These are phyloP conservation scores for Posidonia australis DNA, from an alignment of 106 monocot species.

Conservation along the genomic window DNA sequence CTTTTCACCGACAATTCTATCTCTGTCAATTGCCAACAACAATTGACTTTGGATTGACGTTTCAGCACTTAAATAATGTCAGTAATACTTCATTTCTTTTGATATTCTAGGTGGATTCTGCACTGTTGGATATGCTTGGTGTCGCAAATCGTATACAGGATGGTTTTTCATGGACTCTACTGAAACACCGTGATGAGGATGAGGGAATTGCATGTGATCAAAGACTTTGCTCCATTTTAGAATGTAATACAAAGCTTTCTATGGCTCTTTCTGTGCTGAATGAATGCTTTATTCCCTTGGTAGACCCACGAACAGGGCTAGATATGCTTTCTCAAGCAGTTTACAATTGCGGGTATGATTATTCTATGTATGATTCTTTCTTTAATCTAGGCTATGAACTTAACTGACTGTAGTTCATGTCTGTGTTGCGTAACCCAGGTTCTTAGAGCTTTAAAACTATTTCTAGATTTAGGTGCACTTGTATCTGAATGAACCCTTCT, in stretches of 20 bases:
- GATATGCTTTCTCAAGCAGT: conserved; percentile 62
- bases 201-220: conserved; percentile 8
- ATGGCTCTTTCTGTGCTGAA: conserved; percentile 34
- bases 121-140: conserved; percentile 36
- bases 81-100: neutral
- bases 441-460: too few species aligned
- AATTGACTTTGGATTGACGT: too few species aligned
- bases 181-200: conserved; percentile 42
- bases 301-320: conserved; percentile 40
- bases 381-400: too few species aligned
- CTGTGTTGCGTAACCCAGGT: too few species aligned
- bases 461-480: too few species aligned
- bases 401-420: too few species aligned
- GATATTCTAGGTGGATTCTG: conserved; percentile 29
- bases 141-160: conserved; percentile 26
- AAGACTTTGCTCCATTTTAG: conserved; percentile 20
- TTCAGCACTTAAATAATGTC: too few species aligned
- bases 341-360: conserved; percentile 49
- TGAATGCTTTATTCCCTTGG: conserved; percentile 54
- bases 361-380: too few species aligned
- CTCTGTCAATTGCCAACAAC: too few species aligned
- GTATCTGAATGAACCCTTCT: too few species aligned
- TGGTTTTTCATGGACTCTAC: conserved; percentile 48
- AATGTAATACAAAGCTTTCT: conserved; percentile 52
- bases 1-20: too few species aligned